Base-by-base conservation (phyloP, 306 rosid species). In the Quercus suber region DNA sequence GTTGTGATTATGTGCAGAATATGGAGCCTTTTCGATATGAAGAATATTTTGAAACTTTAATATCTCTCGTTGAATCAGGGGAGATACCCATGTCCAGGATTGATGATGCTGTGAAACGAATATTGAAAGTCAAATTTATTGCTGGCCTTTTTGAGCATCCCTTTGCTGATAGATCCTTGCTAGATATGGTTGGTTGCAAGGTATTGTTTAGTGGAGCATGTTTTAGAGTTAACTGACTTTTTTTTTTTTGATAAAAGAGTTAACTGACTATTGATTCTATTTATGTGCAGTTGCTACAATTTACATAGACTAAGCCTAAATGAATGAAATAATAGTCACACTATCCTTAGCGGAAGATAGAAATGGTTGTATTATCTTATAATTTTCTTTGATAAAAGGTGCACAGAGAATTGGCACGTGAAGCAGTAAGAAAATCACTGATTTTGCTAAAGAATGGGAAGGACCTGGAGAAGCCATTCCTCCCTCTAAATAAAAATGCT, bases 141-240 rank as follows among this genome's bases (percentile, higher is more conserved):
- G 86, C 98, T 15, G 96, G 94, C 52, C 77, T 94, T 83, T 94
- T 94, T 72, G 96, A 94, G 84, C 82, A 80, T 81, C 94, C 97
- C 57, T 82, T 89, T 13, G 73, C 85, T 35, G 91, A 89, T 82
- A 83, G 94, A 84, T 92, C 96, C 64, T 82, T 92, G 88, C 84
- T 92, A 25, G 92, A 92, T 81, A 71, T 17, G 19, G 98, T 94
- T 83, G 97, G 98, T 77, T 90, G 93, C 94, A 94, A 92, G 92
- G 98, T 86, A 80, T 80, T 49, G 53, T 63, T 18, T 28, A 49
- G 79, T 45, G 57, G 25, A 74, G n/a, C 76, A 65, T 76, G 25
- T 25, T 69, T 69, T 4, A 6, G 33, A 31, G 53, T 84, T 69
- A 41, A 68, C 76, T 33, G 53, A 13, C 4, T 23, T 23, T 23